Base-by-base conservation (phyloP, 352 stramenopile genomes). In the Phytopythium boreale region DNA sequence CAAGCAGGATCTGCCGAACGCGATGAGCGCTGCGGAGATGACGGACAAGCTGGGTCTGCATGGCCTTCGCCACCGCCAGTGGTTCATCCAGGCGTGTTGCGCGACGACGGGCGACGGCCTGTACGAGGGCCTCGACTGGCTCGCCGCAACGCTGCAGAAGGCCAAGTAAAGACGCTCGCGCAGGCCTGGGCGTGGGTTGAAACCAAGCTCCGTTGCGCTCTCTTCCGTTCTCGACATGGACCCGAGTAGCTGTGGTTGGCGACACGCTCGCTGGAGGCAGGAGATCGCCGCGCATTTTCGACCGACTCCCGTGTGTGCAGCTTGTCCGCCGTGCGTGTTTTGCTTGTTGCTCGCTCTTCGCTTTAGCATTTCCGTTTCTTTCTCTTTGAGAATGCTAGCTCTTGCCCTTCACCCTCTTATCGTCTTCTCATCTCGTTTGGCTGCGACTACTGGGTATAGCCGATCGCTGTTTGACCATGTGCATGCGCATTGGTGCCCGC, bases 51-150 rank as follows among this genome's bases (percentile, higher is more conserved):
- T 99, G 59, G 97, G 97, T 67, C 88, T 99, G 62, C 95, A 99
- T 75, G 91, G 89, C 61, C 83, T 99, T 27, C 95, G 97, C 68
- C 95, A 98, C 74, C 89, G 97, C 74, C 96, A 99, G 83, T 99
- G 97, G 97, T 99, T 98, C 84, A 99, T 99, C 75, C 97, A 99
- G 89, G 94, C 97, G 50, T 99, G 96, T 93, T 99, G 97, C 79
- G 98, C 97, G 64, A 99, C 97, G 66, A 99, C 93, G 64, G 97
- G 97, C 55, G 97, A 99, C 73, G 98, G 97, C 69, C 76, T 99
- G 61, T 99, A 99, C 82, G 98, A 99, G 75, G 98, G 98, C 71
- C 87, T 99, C 61, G 97, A 99, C 80, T 99, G 98, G 98, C 88
- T 99, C 56, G 90, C 85, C 61, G 85, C 82, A 19, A 95, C 85